Percentiles rank a stretch among this genome's conserved stretches.
Conservation (phyloP, 139 green algal species). For the Eudorina sp. region DNA sequence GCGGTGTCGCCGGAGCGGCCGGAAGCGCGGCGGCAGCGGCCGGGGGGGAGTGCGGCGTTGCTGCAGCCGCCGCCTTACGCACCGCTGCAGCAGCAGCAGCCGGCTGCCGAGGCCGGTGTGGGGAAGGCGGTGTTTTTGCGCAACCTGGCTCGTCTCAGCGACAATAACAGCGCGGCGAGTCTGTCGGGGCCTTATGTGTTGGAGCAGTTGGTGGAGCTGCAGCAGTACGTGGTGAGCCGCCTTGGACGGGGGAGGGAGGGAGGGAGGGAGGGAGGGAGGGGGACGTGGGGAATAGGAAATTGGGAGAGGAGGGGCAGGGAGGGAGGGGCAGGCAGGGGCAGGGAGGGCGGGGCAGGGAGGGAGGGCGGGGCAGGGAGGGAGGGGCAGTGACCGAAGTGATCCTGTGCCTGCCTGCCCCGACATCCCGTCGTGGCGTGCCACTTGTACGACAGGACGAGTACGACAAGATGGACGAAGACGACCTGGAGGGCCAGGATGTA, state of each 20-base stretch:
- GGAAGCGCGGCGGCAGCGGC: background rate
- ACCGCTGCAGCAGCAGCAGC: background rate
- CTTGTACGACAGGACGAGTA: conserved; percentile 38
- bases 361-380: background rate
- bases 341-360: background rate
- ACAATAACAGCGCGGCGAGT: conserved; percentile 19
- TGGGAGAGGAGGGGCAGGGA: background rate
- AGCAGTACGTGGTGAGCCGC: conserved; percentile 42
- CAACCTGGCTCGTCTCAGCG: conserved; percentile 21
- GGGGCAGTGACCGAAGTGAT: no score
- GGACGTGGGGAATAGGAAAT: no score
- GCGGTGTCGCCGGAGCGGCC: background rate
- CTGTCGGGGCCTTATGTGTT: conserved; percentile 32
- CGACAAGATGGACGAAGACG: conserved; percentile 42
- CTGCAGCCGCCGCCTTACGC: no score
- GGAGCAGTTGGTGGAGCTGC: conserved; percentile 38
- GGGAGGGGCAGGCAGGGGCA: background rate
- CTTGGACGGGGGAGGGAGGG: no score
- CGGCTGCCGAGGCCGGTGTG: background rate
- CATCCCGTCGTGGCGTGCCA: background rate
- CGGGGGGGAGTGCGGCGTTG: background rate
- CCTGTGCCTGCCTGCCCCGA: no score
- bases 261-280: no score
- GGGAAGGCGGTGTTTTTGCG: background rate
- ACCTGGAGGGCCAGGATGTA: background rate